Evolutionary conservation across 2,329 filamentous ascomycete genomes (phyloP).

Genomic region (Ceratocystis papillata): DNA sequence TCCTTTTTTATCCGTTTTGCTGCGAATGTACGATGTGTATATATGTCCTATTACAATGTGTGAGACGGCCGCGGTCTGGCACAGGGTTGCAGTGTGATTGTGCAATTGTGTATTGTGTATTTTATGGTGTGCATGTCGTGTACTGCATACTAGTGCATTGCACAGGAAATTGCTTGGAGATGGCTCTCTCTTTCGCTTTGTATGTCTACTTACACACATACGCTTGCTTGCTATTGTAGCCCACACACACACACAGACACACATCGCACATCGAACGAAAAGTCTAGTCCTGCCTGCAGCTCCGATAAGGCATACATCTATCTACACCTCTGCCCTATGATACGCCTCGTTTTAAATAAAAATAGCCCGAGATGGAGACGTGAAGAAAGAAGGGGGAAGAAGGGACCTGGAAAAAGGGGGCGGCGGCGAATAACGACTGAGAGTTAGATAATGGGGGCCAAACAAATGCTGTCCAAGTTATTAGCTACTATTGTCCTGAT

Average conservation of each 20-base stretch:
- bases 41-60: background rate
- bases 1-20: background rate
- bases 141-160: background rate
- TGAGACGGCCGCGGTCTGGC: background rate
- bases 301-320: background rate
- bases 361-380: background rate
- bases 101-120: background rate
- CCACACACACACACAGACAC: background rate
- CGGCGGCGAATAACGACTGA: background rate
- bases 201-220: background rate
- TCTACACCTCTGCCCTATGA: too few species aligned
- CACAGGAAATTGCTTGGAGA: too few species aligned
- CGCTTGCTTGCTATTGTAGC: background rate
- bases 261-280: background rate
- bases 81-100: background rate
- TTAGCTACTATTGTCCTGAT: background rate
- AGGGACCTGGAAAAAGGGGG: background rate
- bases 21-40: background rate
- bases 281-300: background rate
- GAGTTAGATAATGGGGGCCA: background rate
- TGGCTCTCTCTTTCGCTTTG: background rate
- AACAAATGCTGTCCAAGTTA: background rate
- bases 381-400: background rate
- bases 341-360: background rate
- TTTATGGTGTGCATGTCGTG: background rate